phyloP scores from a whole-genome alignment of 495 filamentous ascomycete species.

The Lichenothelia convexa region DNA sequence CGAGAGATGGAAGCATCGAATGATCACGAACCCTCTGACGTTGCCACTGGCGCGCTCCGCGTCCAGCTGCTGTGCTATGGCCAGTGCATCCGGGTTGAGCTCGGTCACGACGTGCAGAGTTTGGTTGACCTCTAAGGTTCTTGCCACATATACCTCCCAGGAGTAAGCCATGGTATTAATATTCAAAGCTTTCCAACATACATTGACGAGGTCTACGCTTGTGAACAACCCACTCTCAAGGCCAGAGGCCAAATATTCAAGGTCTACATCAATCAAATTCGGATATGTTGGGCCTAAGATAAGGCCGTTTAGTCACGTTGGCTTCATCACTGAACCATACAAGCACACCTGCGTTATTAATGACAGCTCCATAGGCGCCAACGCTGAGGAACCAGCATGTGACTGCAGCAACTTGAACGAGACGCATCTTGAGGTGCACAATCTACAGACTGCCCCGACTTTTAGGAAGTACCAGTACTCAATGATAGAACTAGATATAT shows the following conservation, averaged over 20 bases:
- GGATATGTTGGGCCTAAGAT: too few relatives aligned
- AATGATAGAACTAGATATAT: too few relatives aligned
- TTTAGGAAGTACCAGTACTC: too few relatives aligned
- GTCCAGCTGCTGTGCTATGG: constrained; percentile 34
- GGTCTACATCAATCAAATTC: constrained; percentile 29
- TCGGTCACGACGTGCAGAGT: constrained; percentile 34
- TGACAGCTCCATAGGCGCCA: too few relatives aligned
- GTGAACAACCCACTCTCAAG: constrained; percentile 33
- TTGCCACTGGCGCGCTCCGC: constrained; percentile 29
- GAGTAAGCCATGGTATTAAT: constrained; percentile 1
- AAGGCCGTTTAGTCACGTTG: too few relatives aligned
- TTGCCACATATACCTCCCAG: constrained; percentile 28
- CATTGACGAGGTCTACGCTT: constrained; percentile 39
- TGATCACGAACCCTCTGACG: constrained; percentile 20
- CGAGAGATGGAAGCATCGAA: not conserved
- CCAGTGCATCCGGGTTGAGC: constrained; percentile 36
- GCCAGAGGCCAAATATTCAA: constrained; percentile 33
- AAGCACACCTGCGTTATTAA: too few relatives aligned
- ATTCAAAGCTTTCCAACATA: constrained; percentile 1
- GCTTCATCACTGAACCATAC: too few relatives aligned
- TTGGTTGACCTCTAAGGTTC: constrained; percentile 35
- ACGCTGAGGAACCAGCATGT: too few relatives aligned
- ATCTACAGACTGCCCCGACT: too few relatives aligned
- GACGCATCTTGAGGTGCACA: too few relatives aligned
- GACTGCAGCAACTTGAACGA: too few relatives aligned